Evolutionary conservation across 164 flowering plant genomes (phyloP), one percentile per base, ranked within the genome.

Genomic region (Pachysandra terminalis): DNA sequence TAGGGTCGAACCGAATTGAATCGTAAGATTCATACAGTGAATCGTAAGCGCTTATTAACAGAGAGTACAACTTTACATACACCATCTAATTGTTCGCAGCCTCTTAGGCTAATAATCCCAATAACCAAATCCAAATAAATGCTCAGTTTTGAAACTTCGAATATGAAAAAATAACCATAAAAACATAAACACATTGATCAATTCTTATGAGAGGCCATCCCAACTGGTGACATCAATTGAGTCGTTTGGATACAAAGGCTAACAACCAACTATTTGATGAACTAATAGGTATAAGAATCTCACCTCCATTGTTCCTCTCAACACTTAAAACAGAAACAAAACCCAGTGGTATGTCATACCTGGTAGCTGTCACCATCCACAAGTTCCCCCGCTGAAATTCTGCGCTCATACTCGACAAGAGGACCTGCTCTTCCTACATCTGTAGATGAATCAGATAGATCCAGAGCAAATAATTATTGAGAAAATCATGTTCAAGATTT

Each of bases 351-450:
- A 57, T 28, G 15, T 12, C 55, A 57, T 75, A 90, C 98, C 93
- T 94, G 98, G 72, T 85, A 85, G 35, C 32, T 73, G 79, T 94
- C 98, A 68, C 97, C 98, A 73, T 86, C 96, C 57, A 80, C 65
- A 55, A 95, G 96, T 69, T 95, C 98, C 63, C 97, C 94, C 4
- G 85, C 78, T 23, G 84, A 79, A 68, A 95, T 87, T 81, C 98
- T 82, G 28, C 92, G 78, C 68, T 89, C 91, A 78, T 92, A 95
- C 83, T 95, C 98, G 23, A 86, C 84, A n/a, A 90, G 85, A 17
- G 98, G 98, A 45, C 98, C 97, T 26, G 77, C 85, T 59, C 76
- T 68, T 37, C 51, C 81, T 32, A 62, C 59, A 41, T 84, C 91
- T 82, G 78, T 27, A 17, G 52, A 19, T 40, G 63, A 67, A 59